These are phyloP conservation scores for Bodo saltans DNA, from an alignment of 78 protist genomes.

Conservation along the genomic window DNA sequence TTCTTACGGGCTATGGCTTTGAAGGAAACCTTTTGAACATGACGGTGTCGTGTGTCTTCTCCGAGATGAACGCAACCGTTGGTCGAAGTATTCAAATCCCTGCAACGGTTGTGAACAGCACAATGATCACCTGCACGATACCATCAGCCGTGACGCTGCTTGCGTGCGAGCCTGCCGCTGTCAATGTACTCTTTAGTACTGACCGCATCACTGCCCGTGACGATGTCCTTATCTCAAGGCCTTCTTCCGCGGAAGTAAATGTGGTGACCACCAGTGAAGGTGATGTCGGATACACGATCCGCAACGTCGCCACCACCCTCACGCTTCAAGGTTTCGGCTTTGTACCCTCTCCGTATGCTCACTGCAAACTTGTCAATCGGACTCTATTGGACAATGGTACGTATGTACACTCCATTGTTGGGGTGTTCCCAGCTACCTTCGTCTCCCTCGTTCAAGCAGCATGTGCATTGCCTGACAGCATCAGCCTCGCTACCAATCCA, in stretches of 20 bases:
- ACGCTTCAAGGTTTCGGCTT: neutral
- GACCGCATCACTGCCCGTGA: neutral
- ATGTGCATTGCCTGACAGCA: neutral
- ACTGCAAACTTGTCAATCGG: neutral
- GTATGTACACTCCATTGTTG: no score
- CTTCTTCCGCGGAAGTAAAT: no score
- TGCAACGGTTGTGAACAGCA: neutral
- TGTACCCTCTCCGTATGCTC: neutral
- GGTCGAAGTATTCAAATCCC: no score
- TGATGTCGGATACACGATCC: neutral
- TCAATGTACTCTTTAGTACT: neutral
- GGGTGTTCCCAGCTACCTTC: no score
- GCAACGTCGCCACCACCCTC: neutral
- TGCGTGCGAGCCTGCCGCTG: neutral
- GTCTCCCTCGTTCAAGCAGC: neutral
- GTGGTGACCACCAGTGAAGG: neutral
- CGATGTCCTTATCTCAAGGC: no score
- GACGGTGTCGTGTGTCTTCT: no score
- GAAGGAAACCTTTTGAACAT: neutral
- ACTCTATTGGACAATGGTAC: neutral
- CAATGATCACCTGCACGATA: neutral
- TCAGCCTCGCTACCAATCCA: neutral
- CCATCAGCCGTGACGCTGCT: neutral
- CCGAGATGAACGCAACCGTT: no score
- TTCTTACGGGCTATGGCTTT: neutral